phyloP scores from a whole-genome alignment of 257 asterid genomes.

The Solanum habrochaites region DNA sequence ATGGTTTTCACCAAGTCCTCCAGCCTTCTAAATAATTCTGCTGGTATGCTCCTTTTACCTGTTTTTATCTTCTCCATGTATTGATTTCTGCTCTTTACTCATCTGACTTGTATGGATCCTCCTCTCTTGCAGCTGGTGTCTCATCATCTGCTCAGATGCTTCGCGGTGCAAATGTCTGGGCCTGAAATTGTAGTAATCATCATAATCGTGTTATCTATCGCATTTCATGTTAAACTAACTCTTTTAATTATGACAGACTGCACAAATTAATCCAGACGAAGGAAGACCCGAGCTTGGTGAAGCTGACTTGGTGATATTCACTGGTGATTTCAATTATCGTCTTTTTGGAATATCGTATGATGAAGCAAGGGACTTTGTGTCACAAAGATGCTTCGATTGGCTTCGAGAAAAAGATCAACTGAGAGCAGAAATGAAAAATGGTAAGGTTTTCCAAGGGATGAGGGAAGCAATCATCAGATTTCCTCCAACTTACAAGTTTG shows the following conservation, averaged over 20 bases:
- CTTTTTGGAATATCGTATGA: conserved; percentile 93
- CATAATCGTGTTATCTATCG: background rate
- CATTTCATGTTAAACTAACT: background rate
- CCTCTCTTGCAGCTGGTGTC: conserved; percentile 85
- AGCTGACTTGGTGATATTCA: conserved; percentile 76
- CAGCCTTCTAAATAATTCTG: conserved; percentile 47
- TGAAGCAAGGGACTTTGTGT: conserved; percentile 95
- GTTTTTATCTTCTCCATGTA: conserved; percentile 51
- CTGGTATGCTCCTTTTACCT: conserved; percentile 74
- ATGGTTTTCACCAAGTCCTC: conserved; percentile 77
- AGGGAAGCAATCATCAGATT: conserved; percentile 86
- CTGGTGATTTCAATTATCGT: conserved; percentile 94
- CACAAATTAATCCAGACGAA: conserved; percentile 44
- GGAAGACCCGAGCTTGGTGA: conserved; percentile 90
- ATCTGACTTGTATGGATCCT: conserved; percentile 62
- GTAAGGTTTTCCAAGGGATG: conserved; percentile 96
- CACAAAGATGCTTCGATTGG: conserved; percentile 98
- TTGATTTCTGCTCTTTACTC: conserved; percentile 55
- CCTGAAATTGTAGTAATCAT: background rate
- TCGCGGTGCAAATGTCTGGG: conserved; percentile 56
- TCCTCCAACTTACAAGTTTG: conserved; percentile 97
- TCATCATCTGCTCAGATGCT: conserved; percentile 82
- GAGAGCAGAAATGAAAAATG: conserved; percentile 87
- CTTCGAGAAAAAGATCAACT: conserved; percentile 94
- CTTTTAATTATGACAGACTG: conserved; percentile 18